Percentiles rank a stretch among this genome's conserved stretches.
phyloP scores from a whole-genome alignment of 2,329 filamentous ascomycete species.

The Trichoderma endophyticum region DNA sequence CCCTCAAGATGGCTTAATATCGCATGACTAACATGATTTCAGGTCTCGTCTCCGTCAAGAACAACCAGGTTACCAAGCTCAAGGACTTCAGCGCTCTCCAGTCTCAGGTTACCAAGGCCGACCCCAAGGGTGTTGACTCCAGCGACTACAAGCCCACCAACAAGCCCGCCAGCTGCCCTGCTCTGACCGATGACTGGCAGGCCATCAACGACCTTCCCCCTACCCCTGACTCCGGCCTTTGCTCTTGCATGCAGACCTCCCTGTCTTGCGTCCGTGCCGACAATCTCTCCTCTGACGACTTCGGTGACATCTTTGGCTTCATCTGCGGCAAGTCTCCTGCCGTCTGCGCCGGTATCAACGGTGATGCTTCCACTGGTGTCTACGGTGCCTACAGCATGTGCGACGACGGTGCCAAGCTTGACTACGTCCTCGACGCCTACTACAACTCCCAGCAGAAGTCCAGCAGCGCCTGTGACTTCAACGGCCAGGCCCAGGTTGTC shows the following conservation, averaged over 20 bases:
- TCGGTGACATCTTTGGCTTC: constrained; percentile 67
- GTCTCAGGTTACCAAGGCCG: constrained; percentile 64
- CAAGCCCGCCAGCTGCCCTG: constrained; percentile 69
- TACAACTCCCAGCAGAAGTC: constrained; percentile 56
- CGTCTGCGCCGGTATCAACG: constrained; percentile 65
- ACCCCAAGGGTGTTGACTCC: constrained; percentile 63
- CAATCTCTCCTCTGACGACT: constrained; percentile 55
- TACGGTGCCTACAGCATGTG: constrained; percentile 82
- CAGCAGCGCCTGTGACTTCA: constrained; percentile 66
- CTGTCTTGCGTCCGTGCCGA: constrained; percentile 67
- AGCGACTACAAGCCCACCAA: constrained; percentile 71
- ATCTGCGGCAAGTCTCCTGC: constrained; percentile 60
- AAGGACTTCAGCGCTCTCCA: constrained; percentile 73
- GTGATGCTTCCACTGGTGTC: constrained; percentile 62
- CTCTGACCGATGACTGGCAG: constrained; percentile 61
- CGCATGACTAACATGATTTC: constrained; percentile 22
- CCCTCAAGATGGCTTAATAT: too few species aligned
- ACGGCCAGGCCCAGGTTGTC: constrained; percentile 60
- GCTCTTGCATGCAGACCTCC: constrained; percentile 78
- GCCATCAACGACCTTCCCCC: constrained; percentile 69
- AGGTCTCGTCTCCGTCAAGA: constrained; percentile 64
- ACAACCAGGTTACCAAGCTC: constrained; percentile 61
- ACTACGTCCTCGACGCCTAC: constrained; percentile 72
- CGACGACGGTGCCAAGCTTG: constrained; percentile 65
- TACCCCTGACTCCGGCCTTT: constrained; percentile 72